Evolutionary conservation across 352 stramenopile genomes (phyloP).

Genomic region (Phytophthora kernoviae): DNA sequence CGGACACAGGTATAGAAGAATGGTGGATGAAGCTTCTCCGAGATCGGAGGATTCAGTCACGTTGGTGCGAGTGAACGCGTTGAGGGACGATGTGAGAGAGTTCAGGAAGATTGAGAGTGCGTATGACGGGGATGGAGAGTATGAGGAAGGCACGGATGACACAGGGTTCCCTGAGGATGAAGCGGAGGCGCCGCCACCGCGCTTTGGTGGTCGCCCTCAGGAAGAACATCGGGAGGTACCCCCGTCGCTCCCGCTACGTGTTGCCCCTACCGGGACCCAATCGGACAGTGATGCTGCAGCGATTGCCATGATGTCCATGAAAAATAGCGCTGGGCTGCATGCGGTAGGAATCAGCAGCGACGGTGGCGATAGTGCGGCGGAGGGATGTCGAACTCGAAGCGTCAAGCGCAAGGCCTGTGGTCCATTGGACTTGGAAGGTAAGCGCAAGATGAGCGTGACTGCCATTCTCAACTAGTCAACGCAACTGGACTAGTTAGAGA

Average conservation of each 20-base stretch:
- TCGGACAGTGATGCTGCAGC: slow-evolving; percentile 81
- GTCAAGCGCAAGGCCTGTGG: slow-evolving; percentile 76
- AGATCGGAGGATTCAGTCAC: slow-evolving; percentile 64
- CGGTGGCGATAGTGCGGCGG: slow-evolving; percentile 38
- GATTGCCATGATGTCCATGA: slow-evolving; percentile 85
- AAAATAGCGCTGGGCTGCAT: slow-evolving; percentile 44
- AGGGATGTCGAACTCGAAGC: slow-evolving; percentile 33
- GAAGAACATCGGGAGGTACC: slow-evolving; percentile 26
- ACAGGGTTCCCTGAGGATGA: slow-evolving; percentile 43
- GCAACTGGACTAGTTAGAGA: slow-evolving; percentile 4
- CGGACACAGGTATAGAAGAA: slow-evolving; percentile 30
- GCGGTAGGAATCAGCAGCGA: slow-evolving; percentile 50
- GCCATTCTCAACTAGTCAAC: slow-evolving; percentile 82
- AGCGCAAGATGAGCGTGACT: slow-evolving; percentile 90
- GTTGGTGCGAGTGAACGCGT: slow-evolving; percentile 71
- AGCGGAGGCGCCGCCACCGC: slow-evolving; percentile 24
- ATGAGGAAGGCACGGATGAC: slow-evolving; percentile 62
- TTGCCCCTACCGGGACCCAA: slow-evolving; percentile 39
- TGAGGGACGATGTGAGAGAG: slow-evolving; percentile 76
- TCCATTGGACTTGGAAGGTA: slow-evolving; percentile 60
- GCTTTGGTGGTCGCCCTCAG: slow-evolving; percentile 29
- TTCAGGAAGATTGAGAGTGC: slow-evolving; percentile 73
- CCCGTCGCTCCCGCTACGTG: slow-evolving; percentile 24
- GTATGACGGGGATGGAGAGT: slow-evolving; percentile 72
- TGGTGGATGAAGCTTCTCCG: slow-evolving; percentile 40